phyloP scores from a whole-genome alignment of 176 grass and related monocot species.

The Lolium multiflorum region DNA sequence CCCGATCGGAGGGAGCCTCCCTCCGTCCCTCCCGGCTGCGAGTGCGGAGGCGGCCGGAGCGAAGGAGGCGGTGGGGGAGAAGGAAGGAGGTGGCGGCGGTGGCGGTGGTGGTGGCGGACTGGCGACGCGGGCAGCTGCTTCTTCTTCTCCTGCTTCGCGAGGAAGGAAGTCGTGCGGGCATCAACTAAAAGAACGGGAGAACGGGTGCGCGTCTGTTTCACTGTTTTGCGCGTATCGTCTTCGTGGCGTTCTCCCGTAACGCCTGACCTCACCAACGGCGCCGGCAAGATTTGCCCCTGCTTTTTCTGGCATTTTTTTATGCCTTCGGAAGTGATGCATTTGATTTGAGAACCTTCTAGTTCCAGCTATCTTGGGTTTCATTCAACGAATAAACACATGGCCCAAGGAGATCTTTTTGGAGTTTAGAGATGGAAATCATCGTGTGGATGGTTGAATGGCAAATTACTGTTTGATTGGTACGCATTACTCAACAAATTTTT shows the following conservation, averaged over 20 bases:
- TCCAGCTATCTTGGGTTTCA: too few relatives aligned
- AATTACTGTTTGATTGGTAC: too few relatives aligned
- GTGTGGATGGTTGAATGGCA: too few relatives aligned
- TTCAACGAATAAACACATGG: too few relatives aligned
- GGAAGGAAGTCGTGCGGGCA: constrained; percentile 48
- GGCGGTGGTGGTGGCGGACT: not conserved
- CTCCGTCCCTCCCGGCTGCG: not conserved
- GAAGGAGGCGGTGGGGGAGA: not conserved
- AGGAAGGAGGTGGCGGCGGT: not conserved
- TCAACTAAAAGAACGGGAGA: not conserved
- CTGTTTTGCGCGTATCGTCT: constrained; percentile 29
- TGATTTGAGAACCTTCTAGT: too few relatives aligned
- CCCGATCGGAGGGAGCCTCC: constrained; percentile 22
- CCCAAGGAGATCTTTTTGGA: too few relatives aligned
- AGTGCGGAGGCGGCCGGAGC: not conserved
- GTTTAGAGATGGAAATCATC: too few relatives aligned
- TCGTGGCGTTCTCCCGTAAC: constrained; percentile 8
- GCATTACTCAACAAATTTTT: too few relatives aligned
- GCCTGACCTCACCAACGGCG: not conserved
- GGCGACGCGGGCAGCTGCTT: constrained; percentile 25
- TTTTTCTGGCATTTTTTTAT: not conserved
- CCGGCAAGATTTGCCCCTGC: not conserved
- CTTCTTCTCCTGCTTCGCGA: not conserved
- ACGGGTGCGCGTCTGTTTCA: not conserved
- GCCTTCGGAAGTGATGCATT: too few relatives aligned